Evolutionary conservation across 2,329 filamentous ascomycete genomes (phyloP), one percentile per base, ranked within the genome.

Genomic region (Cladophialophora yegresii): DNA sequence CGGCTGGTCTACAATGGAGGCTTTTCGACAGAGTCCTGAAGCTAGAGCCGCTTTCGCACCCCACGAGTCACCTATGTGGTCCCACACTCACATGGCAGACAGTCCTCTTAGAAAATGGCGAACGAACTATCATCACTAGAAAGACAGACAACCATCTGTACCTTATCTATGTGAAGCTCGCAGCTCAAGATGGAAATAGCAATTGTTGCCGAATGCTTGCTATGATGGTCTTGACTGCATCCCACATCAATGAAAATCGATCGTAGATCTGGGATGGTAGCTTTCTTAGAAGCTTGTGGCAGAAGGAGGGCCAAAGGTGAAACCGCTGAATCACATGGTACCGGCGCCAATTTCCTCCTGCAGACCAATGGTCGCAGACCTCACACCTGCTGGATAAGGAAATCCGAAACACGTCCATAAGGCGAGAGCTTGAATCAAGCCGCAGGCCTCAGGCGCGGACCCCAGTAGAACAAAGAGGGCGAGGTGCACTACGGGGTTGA

Each of bases 351-450:
- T 54, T 54, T 23, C 23, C 28, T 33, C 28, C 9, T 30, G n/a
- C 9, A 40, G 20, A 28, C 57, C 57, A 59, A 59, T 59, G 16
- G 47, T 20, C 23, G 45, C 12, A 32, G 47, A 40, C n/a, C 30
- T 1, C 30, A 59, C 57, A 59, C 45, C 57, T 59, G 57, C 57
- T 50, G 45, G 30, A 59, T 43, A 13, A 53, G 57, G 57, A 59
- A 59, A 50, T 33, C 30, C 57, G 57, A 20, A 13, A 12, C n/a
- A 36, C 53, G 43, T 53, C 57, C 30, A 47, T 16, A 33, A 53
- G 16, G 28, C n/a, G 57, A 53, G 20, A 59, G 45, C 32, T 43
- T 59, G 57, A 53, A 36, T 40, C 30, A 30, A 20, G 40, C 56
- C 13, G 45, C n/a, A n/a, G n/a, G n/a, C n/a, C n/a, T n/a, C n/a